Base-by-base conservation (phyloP, 352 stramenopile genomes). In the Phytophthora melonis region DNA sequence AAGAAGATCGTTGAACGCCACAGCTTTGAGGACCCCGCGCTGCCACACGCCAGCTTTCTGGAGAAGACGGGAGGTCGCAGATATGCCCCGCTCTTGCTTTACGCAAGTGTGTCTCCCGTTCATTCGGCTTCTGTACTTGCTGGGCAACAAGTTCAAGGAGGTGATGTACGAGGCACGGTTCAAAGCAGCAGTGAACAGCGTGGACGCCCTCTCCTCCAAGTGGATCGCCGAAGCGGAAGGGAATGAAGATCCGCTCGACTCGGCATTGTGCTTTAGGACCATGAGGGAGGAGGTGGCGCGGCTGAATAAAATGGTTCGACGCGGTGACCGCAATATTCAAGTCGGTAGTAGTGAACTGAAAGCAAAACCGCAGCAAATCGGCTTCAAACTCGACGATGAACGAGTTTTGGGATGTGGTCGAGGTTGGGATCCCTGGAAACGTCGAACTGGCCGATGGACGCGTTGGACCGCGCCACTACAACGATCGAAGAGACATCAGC, bases 71-170 rank as follows among this genome's bases (percentile, higher is more conserved):
- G 68, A 32, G 75, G 78, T 9, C 63, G 66, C 10, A 68, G 65
- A 66, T 83, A 74, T 18, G 78, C 78, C 23, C 78, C 75, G 11
- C 43, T 83, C 30, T n/a, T 81, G 78, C 49, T 83, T 85, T 30
- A 77, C 78, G 1, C 75, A 85, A 60, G 45, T 85, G 5, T 70
- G 74, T 57, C 72, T 85, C 4, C 78, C 75, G 8, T 75, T 75
- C 58, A 67, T 88, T 30, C 69, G 69, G 25, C 43, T 88, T 64
- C 30, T 88, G 21, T 72, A 79, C 45, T 50, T 84, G 41, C 27
- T 88, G 13, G 78, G 69, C 19, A 84, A 65, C 69, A 85, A 82
- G 57, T 88, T 88, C 58, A 71, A 74, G 13, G 77, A 86, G 3
- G 69, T 83, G 14, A 70, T 82, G 11, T 85, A 82, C 39, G 74